Percentiles rank a stretch among this genome's conserved stretches.
Evolutionary conservation across 2,329 filamentous ascomycete species (phyloP).

Genomic region (Corynespora cassiicola): DNA sequence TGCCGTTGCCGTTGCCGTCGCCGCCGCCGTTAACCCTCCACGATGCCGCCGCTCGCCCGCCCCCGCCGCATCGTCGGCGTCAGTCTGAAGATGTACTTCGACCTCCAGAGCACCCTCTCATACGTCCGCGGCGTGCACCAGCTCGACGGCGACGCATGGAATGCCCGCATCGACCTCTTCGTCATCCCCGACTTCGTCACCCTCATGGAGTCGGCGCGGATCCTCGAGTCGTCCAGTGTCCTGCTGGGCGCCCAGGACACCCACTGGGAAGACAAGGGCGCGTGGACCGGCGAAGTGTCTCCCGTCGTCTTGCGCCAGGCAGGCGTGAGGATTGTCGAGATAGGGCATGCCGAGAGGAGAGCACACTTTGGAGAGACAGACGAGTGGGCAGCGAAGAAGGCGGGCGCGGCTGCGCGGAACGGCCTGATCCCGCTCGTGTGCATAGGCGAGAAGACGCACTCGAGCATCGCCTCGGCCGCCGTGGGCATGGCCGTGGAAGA

Average conservation of each 20-base stretch:
- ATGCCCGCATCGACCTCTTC: slow-evolving; percentile 70
- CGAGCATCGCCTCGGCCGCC: slow-evolving; percentile 52
- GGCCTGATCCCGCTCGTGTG: slow-evolving; percentile 80
- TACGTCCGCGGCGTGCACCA: slow-evolving; percentile 52
- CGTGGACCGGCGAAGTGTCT: slow-evolving; percentile 81
- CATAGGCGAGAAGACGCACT: slow-evolving; percentile 72
- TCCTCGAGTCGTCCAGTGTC: slow-evolving; percentile 60
- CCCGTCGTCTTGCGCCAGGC: slow-evolving; percentile 70
- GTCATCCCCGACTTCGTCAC: slow-evolving; percentile 80
- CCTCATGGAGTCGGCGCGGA: slow-evolving; percentile 60
- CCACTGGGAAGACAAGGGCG: slow-evolving; percentile 72
- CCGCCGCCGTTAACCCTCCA: no score
- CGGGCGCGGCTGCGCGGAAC: slow-evolving; percentile 69
- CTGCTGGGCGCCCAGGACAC: slow-evolving; percentile 78
- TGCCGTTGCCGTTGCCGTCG: no score
- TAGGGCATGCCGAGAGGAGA: slow-evolving; percentile 82
- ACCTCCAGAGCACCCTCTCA: slow-evolving; percentile 64
- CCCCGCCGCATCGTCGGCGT: slow-evolving; percentile 73
- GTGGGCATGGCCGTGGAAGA: slow-evolving; percentile 69
- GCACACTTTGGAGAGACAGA: slow-evolving; percentile 79
- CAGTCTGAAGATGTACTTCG: slow-evolving; percentile 83
- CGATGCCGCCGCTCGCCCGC: slow-evolving; percentile 38
- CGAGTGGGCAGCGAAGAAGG: slow-evolving; percentile 70
- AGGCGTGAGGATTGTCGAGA: slow-evolving; percentile 75
- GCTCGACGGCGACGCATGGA: slow-evolving; percentile 60